Percentiles rank a stretch among this genome's conserved stretches.
Evolutionary conservation across 371 early-diverging fungal genomes (phyloP).

Genomic region (Nematocida major): DNA sequence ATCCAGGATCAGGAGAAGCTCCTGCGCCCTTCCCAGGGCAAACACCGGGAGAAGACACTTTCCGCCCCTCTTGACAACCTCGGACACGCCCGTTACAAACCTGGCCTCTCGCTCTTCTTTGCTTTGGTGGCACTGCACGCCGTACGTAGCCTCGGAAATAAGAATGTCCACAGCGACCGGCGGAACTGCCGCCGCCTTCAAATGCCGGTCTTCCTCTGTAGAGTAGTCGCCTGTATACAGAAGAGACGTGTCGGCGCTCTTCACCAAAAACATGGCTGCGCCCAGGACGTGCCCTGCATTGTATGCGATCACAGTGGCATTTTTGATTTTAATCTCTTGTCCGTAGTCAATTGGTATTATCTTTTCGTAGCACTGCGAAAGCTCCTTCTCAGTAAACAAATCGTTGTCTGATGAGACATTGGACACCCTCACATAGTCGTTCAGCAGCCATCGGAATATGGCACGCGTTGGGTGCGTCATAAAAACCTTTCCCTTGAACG

Average conservation of each 20-base stretch:
- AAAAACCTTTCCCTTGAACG: conserved; percentile 90
- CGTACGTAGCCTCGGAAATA: conserved; percentile 95
- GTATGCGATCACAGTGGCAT: conserved; percentile 85
- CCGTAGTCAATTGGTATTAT: conserved; percentile 93
- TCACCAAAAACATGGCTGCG: conserved; percentile 97
- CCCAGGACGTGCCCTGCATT: conserved; percentile 99
- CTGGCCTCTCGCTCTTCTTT: conserved; percentile 77
- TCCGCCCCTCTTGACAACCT: conserved; percentile 78
- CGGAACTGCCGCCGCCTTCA: conserved; percentile 93
- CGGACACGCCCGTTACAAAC: conserved; percentile 74
- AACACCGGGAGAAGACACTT: conserved; percentile 95
- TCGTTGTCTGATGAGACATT: conserved; percentile 75
- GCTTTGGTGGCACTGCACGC: conserved; percentile 87
- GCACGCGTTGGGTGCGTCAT: conserved; percentile 99
- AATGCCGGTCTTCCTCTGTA: conserved; percentile 96
- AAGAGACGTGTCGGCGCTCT: conserved; percentile 84
- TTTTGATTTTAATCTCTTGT: conserved; percentile 85
- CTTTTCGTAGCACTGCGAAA: conserved; percentile 77
- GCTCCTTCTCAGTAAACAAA: conserved; percentile 86
- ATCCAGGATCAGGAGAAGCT: conserved; percentile 90
- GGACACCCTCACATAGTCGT: conserved; percentile 74
- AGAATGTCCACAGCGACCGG: conserved; percentile 77
- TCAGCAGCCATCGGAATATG: conserved; percentile 90
- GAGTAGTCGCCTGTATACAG: conserved; percentile 99
- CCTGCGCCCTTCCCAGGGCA: conserved; percentile 96